These are phyloP conservation scores for Annulohypoxylon moriforme DNA, from an alignment of 495 filamentous ascomycete species.

Conservation along the genomic window DNA sequence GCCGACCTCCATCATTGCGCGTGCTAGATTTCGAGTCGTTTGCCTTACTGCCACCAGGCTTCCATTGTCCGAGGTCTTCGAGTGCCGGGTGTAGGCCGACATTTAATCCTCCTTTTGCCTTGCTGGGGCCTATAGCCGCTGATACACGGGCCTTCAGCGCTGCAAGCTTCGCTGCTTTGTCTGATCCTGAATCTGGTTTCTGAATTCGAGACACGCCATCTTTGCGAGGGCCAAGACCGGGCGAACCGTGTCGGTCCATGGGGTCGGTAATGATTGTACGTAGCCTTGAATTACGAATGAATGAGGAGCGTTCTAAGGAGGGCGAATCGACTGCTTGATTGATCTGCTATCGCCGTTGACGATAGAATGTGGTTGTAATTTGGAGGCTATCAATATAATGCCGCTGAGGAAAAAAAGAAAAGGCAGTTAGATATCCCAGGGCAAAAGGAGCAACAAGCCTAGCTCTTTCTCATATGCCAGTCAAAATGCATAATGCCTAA, in stretches of 20 bases:
- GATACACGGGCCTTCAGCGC: slow-evolving; percentile 87
- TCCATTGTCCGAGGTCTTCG: slow-evolving; percentile 74
- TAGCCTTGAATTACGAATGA: not conserved
- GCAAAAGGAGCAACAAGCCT: not conserved
- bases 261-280: slow-evolving; percentile 44
- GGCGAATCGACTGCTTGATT: not conserved
- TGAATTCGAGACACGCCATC: slow-evolving; percentile 62
- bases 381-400: slow-evolving; percentile 14
- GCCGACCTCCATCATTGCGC: slow-evolving; percentile 23
- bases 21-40: slow-evolving; percentile 46
- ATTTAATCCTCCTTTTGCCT: slow-evolving; percentile 80
- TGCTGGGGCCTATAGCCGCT: slow-evolving; percentile 72
- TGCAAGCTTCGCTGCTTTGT: slow-evolving; percentile 61
- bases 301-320: not conserved
- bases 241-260: slow-evolving; percentile 57
- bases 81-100: slow-evolving; percentile 91
- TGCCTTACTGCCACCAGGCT: slow-evolving; percentile 56
- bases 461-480: not conserved
- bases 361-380: too few relatives aligned
- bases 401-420: slow-evolving; percentile 8
- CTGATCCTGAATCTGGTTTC: slow-evolving; percentile 66
- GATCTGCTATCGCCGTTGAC: too few relatives aligned
- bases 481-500: slow-evolving; percentile 7
- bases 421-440: not conserved
- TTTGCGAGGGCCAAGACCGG: slow-evolving; percentile 64